Evolutionary conservation across 352 stramenopile genomes (phyloP).

Genomic region (Phytophthora foliorum): DNA sequence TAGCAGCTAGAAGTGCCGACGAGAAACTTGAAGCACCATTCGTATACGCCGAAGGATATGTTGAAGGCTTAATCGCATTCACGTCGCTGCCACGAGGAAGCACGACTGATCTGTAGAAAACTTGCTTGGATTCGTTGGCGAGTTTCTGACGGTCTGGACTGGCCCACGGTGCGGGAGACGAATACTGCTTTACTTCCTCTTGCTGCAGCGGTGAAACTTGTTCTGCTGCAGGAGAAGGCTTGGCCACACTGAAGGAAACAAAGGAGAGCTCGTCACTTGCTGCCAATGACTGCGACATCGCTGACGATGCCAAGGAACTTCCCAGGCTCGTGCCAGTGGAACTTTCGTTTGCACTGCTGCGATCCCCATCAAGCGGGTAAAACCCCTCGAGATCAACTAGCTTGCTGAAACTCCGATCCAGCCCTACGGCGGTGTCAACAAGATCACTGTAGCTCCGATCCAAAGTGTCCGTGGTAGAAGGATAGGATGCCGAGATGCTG

Average conservation of each 20-base stretch:
- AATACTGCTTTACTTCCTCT: not conserved
- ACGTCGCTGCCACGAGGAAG: slow-evolving; percentile 11
- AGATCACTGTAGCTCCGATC: slow-evolving; percentile 44
- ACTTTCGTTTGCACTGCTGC: slow-evolving; percentile 8
- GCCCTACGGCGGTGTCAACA: slow-evolving; percentile 7
- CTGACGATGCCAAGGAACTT: slow-evolving; percentile 26
- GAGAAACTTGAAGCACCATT: slow-evolving; percentile 22
- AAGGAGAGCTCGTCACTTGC: slow-evolving; percentile 42
- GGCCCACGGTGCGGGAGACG: not conserved
- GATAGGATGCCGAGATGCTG: not conserved
- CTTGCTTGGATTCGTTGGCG: slow-evolving; percentile 1
- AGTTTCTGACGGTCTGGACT: slow-evolving; percentile 1
- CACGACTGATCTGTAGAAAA: slow-evolving; percentile 16
- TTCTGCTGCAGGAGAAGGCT: slow-evolving; percentile 3
- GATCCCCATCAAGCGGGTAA: slow-evolving; percentile 2
- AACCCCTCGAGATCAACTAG: slow-evolving; percentile 22
- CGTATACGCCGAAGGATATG: not conserved
- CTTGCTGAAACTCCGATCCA: slow-evolving; percentile 33
- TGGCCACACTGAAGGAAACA: slow-evolving; percentile 33
- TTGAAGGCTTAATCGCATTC: not conserved
- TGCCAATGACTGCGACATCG: slow-evolving; percentile 24
- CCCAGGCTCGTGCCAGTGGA: slow-evolving; percentile 12
- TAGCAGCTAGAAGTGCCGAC: slow-evolving; percentile 35
- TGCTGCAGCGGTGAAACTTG: not conserved
- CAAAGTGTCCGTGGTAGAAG: slow-evolving; percentile 9